Evolutionary conservation across 2,329 filamentous ascomycete species (phyloP).

Genomic region (Claviceps sp.): DNA sequence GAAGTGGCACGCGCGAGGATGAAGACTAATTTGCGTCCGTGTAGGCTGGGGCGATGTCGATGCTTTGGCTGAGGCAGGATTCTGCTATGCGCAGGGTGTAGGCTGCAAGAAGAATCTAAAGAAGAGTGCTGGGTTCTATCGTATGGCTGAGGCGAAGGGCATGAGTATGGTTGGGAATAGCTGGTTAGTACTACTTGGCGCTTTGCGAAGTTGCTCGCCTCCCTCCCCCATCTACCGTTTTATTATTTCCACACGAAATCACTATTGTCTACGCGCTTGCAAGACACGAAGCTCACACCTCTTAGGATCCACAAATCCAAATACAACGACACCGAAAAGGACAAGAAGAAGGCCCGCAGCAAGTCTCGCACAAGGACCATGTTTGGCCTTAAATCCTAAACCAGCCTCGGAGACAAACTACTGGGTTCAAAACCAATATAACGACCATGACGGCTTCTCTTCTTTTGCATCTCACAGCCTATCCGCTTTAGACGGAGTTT

Average conservation of each 20-base stretch:
- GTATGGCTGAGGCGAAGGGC: slow-evolving; percentile 79
- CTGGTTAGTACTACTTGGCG: slow-evolving; percentile 51
- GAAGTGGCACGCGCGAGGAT: neutral
- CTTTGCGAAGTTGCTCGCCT: neutral
- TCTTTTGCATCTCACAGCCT: neutral
- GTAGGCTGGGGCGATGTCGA: slow-evolving; percentile 86
- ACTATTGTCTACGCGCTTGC: too few species aligned
- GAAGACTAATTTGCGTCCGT: neutral
- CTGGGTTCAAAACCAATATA: slow-evolving; percentile 4
- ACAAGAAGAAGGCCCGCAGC: slow-evolving; percentile 53
- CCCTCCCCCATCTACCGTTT: too few species aligned
- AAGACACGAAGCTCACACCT: neutral
- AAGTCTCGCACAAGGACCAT: slow-evolving; percentile 66
- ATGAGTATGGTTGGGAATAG: slow-evolving; percentile 98
- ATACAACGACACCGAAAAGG: slow-evolving; percentile 55
- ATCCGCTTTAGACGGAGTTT: too few species aligned
- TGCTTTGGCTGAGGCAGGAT: slow-evolving; percentile 85
- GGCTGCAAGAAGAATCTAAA: slow-evolving; percentile 94
- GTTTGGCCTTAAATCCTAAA: slow-evolving; percentile 39
- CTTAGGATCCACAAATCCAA: slow-evolving; percentile 91
- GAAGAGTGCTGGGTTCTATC: slow-evolving; percentile 84
- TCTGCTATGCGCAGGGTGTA: slow-evolving; percentile 87
- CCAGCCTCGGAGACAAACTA: slow-evolving; percentile 1
- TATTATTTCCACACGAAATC: too few species aligned
- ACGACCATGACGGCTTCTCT: slow-evolving; percentile 17